Evolutionary conservation across 1,284 basidiomycete species (phyloP), one percentile per base, ranked within the genome.

Genomic region (Melampsora americana): DNA sequence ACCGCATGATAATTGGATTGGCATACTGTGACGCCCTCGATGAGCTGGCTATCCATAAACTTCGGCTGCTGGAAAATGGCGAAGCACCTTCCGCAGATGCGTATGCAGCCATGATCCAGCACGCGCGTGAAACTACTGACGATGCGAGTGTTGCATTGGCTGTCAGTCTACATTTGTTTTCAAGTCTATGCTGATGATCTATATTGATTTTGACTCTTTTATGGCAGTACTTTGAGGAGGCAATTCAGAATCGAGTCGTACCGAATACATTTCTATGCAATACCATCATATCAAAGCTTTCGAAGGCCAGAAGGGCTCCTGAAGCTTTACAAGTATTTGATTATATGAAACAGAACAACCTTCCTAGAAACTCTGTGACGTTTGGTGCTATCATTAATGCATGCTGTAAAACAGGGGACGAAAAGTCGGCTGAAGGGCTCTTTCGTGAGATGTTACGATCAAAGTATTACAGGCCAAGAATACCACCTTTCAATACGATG

Each of bases 401-500:
- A 0, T 97, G 93, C 83, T 92, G 92, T 78, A 88, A 95, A 76
- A 94, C 96, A 7, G 95, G 96, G 4, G 95, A 99, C 83, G 88
- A 89, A 23, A 85, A 86, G 23, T 89, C 89, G 0, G 96, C 96
- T 0, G 91, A 92, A 82, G 85, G 86, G 16, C 84, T 98, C 68
- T 80, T 80, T 69, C 83, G 86, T 70, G 93, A 95, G 84, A 99
- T 99, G 95, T 83, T 86, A 9, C 79, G 83, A 56, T 87, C 89
- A 79, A 86, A 84, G 35, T 89, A 89, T 79, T 98, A 94, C 86
- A 90, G 87, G 84, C 90, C 95, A 9, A 87, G 94, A 7, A 90
- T 96, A 0, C 95, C 96, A 28, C 95, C 95, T 5, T 93, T 89
- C 86, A 99, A 97, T 85, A 97, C 92, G 50, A 97, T 99, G 95